phyloP scores from a whole-genome alignment of 2,329 filamentous ascomycete genomes.

The Dactylonectria macrodidyma region DNA sequence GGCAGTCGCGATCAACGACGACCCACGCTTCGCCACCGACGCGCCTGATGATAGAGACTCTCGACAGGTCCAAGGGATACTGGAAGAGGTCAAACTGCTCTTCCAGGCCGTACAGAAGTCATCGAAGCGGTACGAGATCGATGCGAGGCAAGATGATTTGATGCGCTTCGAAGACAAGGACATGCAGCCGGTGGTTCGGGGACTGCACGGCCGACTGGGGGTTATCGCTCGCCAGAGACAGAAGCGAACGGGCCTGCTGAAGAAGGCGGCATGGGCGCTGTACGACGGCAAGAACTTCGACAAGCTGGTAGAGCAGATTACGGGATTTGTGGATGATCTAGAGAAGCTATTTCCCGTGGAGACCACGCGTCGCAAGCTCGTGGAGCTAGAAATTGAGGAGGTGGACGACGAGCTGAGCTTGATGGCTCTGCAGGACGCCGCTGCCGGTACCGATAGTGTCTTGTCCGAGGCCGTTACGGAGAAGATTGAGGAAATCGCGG shows the following conservation, averaged over 20 bases:
- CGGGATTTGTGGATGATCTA: constrained; percentile 44
- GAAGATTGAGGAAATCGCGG: constrained; percentile 10
- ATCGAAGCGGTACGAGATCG: constrained; percentile 43
- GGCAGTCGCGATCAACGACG: constrained; percentile 49
- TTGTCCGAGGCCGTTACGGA: constrained; percentile 23
- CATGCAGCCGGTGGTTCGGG: neutral
- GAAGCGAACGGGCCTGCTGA: neutral
- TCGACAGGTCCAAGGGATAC: constrained; percentile 35
- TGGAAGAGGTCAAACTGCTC: constrained; percentile 45
- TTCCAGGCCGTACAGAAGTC: constrained; percentile 41
- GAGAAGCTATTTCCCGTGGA: constrained; percentile 44
- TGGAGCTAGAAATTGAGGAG: constrained; percentile 42
- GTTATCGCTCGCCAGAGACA: neutral
- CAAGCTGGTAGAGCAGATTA: constrained; percentile 41
- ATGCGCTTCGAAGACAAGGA: neutral
- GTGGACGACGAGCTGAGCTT: constrained; percentile 44
- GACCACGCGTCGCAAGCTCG: constrained; percentile 33
- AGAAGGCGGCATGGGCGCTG: constrained; percentile 26
- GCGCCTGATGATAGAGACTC: constrained; percentile 26
- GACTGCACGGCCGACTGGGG: constrained; percentile 8
- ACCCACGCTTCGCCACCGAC: constrained; percentile 39
- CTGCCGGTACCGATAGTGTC: constrained; percentile 20
- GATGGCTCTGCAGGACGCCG: constrained; percentile 32
- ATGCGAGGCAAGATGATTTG: constrained; percentile 24
- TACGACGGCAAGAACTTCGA: constrained; percentile 38